A percentile compares a stretch with the other conserved stretches of the same genome.
These are phyloP conservation scores for Enteropsectra breve DNA, from an alignment of 371 early-diverging fungal species.

Conservation along the genomic window DNA sequence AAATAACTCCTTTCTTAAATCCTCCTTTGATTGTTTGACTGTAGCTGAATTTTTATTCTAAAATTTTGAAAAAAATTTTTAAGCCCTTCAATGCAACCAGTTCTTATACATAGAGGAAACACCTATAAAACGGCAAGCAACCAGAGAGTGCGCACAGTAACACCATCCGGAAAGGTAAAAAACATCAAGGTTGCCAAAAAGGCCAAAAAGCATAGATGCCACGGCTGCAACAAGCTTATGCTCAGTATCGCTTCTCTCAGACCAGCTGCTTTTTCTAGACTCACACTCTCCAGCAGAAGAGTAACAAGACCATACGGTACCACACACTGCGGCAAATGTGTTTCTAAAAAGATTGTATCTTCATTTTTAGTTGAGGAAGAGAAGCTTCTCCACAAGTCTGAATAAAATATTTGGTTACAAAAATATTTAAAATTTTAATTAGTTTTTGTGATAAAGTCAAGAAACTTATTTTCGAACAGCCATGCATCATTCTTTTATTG, in stretches of 20 bases:
- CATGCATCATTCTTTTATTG: too few species aligned
- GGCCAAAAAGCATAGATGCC: conserved; percentile 55
- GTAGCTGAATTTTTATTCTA: too few species aligned
- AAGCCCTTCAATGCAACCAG: conserved; percentile 27
- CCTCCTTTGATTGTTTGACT: too few species aligned
- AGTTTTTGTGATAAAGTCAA: too few species aligned
- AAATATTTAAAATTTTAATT: too few species aligned
- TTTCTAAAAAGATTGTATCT: conserved; percentile 50
- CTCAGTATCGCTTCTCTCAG: conserved; percentile 50
- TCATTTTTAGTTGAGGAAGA: conserved; percentile 56
- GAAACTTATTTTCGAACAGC: too few species aligned
- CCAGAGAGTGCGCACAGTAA: conserved; percentile 38
- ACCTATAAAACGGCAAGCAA: conserved; percentile 58
- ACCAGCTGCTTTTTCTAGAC: conserved; percentile 57
- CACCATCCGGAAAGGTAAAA: conserved; percentile 37
- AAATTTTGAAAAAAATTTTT: too few species aligned
- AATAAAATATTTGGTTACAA: too few species aligned
- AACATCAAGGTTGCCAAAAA: conserved; percentile 49
- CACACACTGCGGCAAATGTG: conserved; percentile 53
- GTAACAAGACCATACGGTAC: conserved; percentile 56
- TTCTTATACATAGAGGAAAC: conserved; percentile 28
- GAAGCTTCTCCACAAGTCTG: conserved; percentile 43
- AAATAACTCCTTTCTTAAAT: too few species aligned
- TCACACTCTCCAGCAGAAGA: conserved; percentile 52
- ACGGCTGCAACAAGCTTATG: conserved; percentile 55